These are phyloP conservation scores for Cystobasidium pallidum DNA, from an alignment of 1,284 basidiomycete species.

Conservation along the genomic window DNA sequence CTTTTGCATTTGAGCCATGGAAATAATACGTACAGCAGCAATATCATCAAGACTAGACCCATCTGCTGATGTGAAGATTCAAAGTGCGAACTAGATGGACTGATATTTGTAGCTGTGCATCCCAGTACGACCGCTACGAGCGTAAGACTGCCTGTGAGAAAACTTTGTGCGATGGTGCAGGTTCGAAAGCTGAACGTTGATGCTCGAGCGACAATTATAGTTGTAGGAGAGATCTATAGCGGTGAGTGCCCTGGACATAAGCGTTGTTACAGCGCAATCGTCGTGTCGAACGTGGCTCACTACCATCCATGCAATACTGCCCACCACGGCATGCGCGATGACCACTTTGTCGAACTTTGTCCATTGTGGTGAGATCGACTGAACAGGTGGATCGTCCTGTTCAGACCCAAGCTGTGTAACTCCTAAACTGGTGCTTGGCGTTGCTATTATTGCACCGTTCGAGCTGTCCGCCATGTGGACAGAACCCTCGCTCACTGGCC, in stretches of 20 bases:
- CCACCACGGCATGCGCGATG: constrained; percentile 41
- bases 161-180: constrained; percentile 12
- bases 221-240: constrained; percentile 31
- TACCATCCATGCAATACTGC: constrained; percentile 43
- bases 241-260: neutral
- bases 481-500: no score
- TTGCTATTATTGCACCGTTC: neutral
- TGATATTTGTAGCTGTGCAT: constrained; percentile 11
- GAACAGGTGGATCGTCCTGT: neutral
- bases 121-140: constrained; percentile 39
- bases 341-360: constrained; percentile 40
- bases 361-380: neutral
- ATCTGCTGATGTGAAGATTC: constrained; percentile 29
- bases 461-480: no score
- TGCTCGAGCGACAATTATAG: constrained; percentile 32
- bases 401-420: neutral
- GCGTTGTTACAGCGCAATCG: neutral
- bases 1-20: neutral
- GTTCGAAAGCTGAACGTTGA: constrained; percentile 2
- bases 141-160: constrained; percentile 25
- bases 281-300: neutral
- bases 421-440: neutral
- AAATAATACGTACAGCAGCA: constrained; percentile 24
- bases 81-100: constrained; percentile 28
- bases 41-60: constrained; percentile 37